phyloP scores from a whole-genome alignment of 495 filamentous ascomycete species.

The Hypoxylon rickii region DNA sequence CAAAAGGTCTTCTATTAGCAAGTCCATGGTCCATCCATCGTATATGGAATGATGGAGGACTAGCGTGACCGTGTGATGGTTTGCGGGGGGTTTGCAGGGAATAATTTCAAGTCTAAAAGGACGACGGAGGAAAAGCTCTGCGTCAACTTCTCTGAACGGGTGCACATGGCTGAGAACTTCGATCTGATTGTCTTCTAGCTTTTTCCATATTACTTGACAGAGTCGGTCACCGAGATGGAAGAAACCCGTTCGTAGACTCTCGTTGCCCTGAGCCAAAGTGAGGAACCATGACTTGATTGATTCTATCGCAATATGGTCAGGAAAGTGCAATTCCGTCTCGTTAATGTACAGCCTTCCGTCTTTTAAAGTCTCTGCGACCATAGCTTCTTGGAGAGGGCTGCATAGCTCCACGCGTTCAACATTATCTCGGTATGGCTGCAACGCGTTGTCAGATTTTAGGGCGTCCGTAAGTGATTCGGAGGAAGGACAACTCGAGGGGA shows the following conservation, averaged over 20 bases:
- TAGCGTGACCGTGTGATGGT: conserved; percentile 24
- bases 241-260: conserved; percentile 75
- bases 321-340: conserved; percentile 65
- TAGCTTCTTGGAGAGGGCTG: conserved; percentile 73
- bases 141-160: conserved; percentile 1
- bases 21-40: conserved; percentile 83
- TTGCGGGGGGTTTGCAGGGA: background rate
- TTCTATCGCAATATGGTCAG: conserved; percentile 28
- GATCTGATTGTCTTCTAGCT: conserved; percentile 49
- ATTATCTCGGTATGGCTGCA: conserved; percentile 30
- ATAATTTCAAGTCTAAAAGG: conserved; percentile 62
- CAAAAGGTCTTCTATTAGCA: conserved; percentile 67
- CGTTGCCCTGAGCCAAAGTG: conserved; percentile 56
- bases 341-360: conserved; percentile 69
- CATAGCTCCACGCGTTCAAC: conserved; percentile 62
- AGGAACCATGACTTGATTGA: conserved; percentile 53
- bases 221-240: conserved; percentile 55
- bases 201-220: conserved; percentile 65
- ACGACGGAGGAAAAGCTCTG: conserved; percentile 52
- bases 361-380: conserved; percentile 70
- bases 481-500: too few relatives aligned
- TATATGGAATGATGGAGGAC: conserved; percentile 76
- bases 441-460: conserved; percentile 22
- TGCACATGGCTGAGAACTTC: conserved; percentile 36
- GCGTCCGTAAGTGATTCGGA: conserved; percentile 1